phyloP scores from a whole-genome alignment of 176 grass and related monocot species.

The Olyra latifolia region DNA sequence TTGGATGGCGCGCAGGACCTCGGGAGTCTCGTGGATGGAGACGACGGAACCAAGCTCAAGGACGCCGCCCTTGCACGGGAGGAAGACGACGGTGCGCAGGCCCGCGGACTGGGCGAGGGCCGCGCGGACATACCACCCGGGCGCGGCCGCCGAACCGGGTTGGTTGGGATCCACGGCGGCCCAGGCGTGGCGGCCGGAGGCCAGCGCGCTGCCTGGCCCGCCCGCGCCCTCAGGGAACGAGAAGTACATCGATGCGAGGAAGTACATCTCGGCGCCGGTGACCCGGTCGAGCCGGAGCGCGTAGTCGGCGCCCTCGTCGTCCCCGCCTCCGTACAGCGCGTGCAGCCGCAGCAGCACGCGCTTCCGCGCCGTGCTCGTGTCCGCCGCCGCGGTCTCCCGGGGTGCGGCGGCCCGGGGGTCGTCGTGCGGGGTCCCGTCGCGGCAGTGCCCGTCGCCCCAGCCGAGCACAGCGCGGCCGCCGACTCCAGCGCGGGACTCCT shows the following conservation, averaged over 20 bases:
- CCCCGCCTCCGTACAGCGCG: slow-evolving; percentile 55
- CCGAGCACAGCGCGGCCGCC: slow-evolving; percentile 46
- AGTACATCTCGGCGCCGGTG: slow-evolving; percentile 83
- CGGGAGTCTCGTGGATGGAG: slow-evolving; percentile 51
- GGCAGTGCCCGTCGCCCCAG: slow-evolving; percentile 94
- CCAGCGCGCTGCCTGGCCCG: slow-evolving; percentile 59
- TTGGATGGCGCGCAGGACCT: slow-evolving; percentile 48
- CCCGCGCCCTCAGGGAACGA: slow-evolving; percentile 54
- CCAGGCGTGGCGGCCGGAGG: slow-evolving; percentile 59
- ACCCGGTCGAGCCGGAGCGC: slow-evolving; percentile 67
- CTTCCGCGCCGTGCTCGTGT: slow-evolving; percentile 49
- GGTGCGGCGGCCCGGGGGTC: neutral
- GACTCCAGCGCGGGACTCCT: slow-evolving; percentile 47
- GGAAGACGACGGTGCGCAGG: slow-evolving; percentile 63
- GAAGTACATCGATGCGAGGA: slow-evolving; percentile 94
- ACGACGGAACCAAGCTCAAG: slow-evolving; percentile 73
- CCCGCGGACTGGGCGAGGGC: slow-evolving; percentile 66
- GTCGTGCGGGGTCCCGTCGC: slow-evolving; percentile 32
- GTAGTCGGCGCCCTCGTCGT: slow-evolving; percentile 66
- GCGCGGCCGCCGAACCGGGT: neutral
- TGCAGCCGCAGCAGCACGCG: slow-evolving; percentile 75
- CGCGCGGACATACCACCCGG: slow-evolving; percentile 60
- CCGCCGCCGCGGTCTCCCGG: neutral
- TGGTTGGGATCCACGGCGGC: slow-evolving; percentile 34
- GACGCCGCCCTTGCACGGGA: slow-evolving; percentile 68